Conservation (phyloP, 352 stramenopile species). For the Globisporangium camurandrum region DNA sequence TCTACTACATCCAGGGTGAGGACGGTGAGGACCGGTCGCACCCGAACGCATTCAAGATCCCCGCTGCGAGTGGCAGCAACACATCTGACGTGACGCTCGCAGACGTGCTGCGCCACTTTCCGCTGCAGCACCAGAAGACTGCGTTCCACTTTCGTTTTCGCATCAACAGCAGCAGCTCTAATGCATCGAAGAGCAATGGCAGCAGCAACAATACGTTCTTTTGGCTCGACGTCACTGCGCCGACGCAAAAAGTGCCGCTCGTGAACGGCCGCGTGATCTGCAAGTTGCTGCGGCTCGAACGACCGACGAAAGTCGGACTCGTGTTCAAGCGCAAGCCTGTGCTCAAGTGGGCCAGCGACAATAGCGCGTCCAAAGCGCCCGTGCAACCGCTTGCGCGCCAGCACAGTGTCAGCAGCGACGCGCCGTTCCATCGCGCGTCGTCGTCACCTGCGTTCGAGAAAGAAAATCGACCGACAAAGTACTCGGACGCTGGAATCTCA, state of each 20-base stretch:
- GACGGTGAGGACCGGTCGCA: conserved; percentile 78
- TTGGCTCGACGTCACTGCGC: conserved; percentile 62
- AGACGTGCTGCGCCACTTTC: conserved; percentile 63
- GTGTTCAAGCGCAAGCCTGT: conserved; percentile 70
- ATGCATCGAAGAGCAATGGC: conserved; percentile 15
- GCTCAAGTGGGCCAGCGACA: conserved; percentile 36
- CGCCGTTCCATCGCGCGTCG: conserved; percentile 33
- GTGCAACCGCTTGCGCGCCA: conserved; percentile 19
- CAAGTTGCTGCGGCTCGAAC: conserved; percentile 68
- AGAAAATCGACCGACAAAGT: conserved; percentile 48
- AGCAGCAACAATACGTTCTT: conserved; percentile 53
- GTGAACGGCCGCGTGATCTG: conserved; percentile 74
- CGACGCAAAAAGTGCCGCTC: conserved; percentile 59
- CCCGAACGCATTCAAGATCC: conserved; percentile 74
- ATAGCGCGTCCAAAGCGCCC: conserved; percentile 9
- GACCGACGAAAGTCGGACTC: conserved; percentile 44
- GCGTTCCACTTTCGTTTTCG: conserved; percentile 83
- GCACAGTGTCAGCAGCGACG: conserved; percentile 14
- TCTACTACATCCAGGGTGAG: conserved; percentile 86
- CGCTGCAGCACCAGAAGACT: conserved; percentile 27
- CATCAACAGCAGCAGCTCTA: no score
- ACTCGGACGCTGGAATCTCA: conserved; percentile 34
- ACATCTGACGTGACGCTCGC: conserved; percentile 53
- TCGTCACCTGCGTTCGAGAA: conserved; percentile 41
- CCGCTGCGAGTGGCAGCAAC: conserved; percentile 11